Evolutionary conservation across 1,284 basidiomycete species (phyloP).

Genomic region (Malassezia slooffiae): DNA sequence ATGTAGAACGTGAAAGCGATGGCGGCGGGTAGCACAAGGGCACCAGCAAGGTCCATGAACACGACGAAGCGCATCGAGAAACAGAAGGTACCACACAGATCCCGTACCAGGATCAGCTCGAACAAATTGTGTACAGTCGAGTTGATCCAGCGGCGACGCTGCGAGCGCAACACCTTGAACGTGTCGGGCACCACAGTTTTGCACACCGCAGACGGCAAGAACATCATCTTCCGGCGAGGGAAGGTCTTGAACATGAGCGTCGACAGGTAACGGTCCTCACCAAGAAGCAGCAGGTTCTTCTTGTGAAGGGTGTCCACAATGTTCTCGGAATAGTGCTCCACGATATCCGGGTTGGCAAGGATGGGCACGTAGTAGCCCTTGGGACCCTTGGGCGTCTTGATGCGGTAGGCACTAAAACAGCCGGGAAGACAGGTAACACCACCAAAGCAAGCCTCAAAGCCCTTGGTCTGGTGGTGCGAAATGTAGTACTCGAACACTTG

Average conservation of each 20-base stretch:
- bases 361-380: slow-evolving; percentile 50
- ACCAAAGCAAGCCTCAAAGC: slow-evolving; percentile 49
- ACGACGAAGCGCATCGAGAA: slow-evolving; percentile 50
- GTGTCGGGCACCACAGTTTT: slow-evolving; percentile 51
- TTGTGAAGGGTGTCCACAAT: slow-evolving; percentile 50
- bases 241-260: slow-evolving; percentile 51
- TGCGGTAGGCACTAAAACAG: slow-evolving; percentile 50
- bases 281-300: slow-evolving; percentile 50
- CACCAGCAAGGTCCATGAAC: slow-evolving; percentile 50
- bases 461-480: slow-evolving; percentile 78
- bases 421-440: slow-evolving; percentile 50
- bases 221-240: slow-evolving; percentile 51
- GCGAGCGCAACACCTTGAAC: slow-evolving; percentile 49
- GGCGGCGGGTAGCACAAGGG: slow-evolving; percentile 49
- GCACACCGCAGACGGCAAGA: slow-evolving; percentile 49
- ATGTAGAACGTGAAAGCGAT: slow-evolving; percentile 49
- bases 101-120: slow-evolving; percentile 49
- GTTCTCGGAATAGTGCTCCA: slow-evolving; percentile 51
- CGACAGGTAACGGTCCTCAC: slow-evolving; percentile 50
- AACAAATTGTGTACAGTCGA: slow-evolving; percentile 51
- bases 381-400: slow-evolving; percentile 50
- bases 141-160: slow-evolving; percentile 51
- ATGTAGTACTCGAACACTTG: slow-evolving; percentile 94
- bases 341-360: slow-evolving; percentile 49
- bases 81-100: slow-evolving; percentile 51